Evolutionary conservation across 2,329 filamentous ascomycete species (phyloP), one percentile per base, ranked within the genome.

Genomic region (Nothopassalora personata): DNA sequence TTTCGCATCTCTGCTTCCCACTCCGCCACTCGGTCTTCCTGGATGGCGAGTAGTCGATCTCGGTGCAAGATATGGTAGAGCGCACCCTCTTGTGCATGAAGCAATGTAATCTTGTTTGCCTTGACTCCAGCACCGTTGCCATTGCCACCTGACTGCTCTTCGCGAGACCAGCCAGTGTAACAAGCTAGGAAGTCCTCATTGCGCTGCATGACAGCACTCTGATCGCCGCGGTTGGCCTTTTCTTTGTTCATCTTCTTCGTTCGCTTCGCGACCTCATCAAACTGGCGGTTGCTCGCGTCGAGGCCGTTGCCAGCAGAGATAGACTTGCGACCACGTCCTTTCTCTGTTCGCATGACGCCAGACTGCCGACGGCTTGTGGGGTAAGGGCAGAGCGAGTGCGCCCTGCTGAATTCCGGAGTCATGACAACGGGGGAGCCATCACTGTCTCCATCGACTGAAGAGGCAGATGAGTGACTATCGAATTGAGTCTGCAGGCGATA

Each of bases 231-330:
- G 53, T 58, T 59, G 28, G 36, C 33, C 55, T 66, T 61, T 45
- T 66, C 64, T 19, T 66, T 66, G 13, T 60, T 55, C 8, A 57
- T 62, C 46, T 66, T 66, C 60, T 64, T 64, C 45, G 47, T 46
- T 11, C 59, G 58, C 15, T 55, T 57, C 7, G 9, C 39, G n/a
- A 18, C 15, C 13, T 43, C 39, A 18, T 18, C 39, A 7, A 27
- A 39, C 34, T 53, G 34, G 18, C 43, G 39, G 28, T 30, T 30
- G 51, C 18, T 39, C 18, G 31, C 47, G 19, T 50, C 47, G 10
- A n/a, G 11, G 23, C 6, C n/a, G 23, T n/a, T 46, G 7, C 9
- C 45, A 15, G 27, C 30, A 39, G 8, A 27, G 28, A 13, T 27
- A 13, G 11, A 31, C 8, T 9, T 49, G 18, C 28, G 56, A 9